Evolutionary conservation across 176 grass and related monocot genomes (phyloP).

Genomic region (Oryza coarctata): DNA sequence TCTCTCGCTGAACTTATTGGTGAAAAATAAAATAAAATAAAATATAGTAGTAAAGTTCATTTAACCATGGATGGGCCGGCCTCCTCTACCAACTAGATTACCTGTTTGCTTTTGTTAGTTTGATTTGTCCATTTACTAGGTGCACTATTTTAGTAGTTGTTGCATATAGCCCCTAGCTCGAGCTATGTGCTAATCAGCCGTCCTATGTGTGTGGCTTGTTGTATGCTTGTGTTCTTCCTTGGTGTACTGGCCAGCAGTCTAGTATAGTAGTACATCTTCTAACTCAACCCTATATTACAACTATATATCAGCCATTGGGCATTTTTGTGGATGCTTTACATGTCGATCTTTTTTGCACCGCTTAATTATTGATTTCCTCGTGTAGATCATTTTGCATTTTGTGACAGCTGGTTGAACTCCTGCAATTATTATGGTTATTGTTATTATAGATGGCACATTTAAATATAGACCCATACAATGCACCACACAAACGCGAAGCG

Average conservation of each 20-base stretch:
- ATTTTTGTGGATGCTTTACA: background rate
- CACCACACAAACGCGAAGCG: no score
- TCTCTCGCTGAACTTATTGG: no score
- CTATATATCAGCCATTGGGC: background rate
- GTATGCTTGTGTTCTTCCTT: background rate
- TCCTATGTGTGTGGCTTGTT: background rate
- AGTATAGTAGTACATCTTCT: background rate
- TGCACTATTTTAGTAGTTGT: background rate
- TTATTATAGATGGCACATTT: no score
- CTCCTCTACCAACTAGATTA: conserved; percentile 38
- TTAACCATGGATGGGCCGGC: background rate
- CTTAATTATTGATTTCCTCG: background rate
- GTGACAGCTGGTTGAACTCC: no score
- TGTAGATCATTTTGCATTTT: background rate
- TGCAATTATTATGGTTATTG: no score
- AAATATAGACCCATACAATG: no score
- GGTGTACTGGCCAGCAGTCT: background rate
- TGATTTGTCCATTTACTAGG: conserved; percentile 27
- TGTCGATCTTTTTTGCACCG: background rate
- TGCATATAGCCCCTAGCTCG: background rate
- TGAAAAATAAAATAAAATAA: no score
- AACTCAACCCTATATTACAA: background rate
- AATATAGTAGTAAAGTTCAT: background rate
- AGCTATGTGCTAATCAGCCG: conserved; percentile 20
- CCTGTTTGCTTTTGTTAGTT: conserved; percentile 39